Percentiles rank a stretch among this genome's conserved stretches.
Evolutionary conservation across 2,329 filamentous ascomycete species (phyloP).

Genomic region (Penicillium sp.): DNA sequence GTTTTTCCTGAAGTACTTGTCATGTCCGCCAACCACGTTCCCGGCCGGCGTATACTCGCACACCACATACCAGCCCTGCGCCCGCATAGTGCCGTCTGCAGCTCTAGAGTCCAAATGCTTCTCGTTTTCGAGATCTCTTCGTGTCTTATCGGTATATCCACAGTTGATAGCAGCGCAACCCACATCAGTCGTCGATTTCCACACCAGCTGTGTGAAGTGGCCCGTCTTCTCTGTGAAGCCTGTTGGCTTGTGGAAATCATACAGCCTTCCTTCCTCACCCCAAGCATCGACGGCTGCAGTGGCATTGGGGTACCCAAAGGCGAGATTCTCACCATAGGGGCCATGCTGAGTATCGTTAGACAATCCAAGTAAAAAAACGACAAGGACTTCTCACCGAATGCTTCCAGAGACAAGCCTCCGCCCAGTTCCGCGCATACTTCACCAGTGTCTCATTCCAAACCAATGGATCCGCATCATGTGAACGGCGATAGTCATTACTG

Average conservation of each 20-base stretch:
- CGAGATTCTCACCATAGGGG: slow-evolving; percentile 69
- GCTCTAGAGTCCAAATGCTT: slow-evolving; percentile 1
- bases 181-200: slow-evolving; percentile 57
- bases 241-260: slow-evolving; percentile 53
- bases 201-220: slow-evolving; percentile 70
- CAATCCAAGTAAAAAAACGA: no score
- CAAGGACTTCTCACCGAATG: slow-evolving; percentile 35
- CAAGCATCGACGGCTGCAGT: slow-evolving; percentile 59
- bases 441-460: slow-evolving; percentile 63
- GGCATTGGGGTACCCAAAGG: slow-evolving; percentile 59
- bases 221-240: slow-evolving; percentile 58
- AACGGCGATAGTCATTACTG: slow-evolving; percentile 60
- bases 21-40: slow-evolving; percentile 48
- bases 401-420: slow-evolving; percentile 39
- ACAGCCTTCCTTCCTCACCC: slow-evolving; percentile 56
- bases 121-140: background rate
- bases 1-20: slow-evolving; percentile 31
- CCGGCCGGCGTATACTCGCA: slow-evolving; percentile 67
- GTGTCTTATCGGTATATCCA: slow-evolving; percentile 27
- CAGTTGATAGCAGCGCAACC: slow-evolving; percentile 51
- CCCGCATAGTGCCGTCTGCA: slow-evolving; percentile 13
- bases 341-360: slow-evolving; percentile 43
- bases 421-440: slow-evolving; percentile 51
- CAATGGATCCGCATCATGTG: slow-evolving; percentile 57
- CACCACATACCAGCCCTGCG: slow-evolving; percentile 59